Evolutionary conservation across 1,284 basidiomycete species (phyloP).

Genomic region (Boletus semigastroideus): DNA sequence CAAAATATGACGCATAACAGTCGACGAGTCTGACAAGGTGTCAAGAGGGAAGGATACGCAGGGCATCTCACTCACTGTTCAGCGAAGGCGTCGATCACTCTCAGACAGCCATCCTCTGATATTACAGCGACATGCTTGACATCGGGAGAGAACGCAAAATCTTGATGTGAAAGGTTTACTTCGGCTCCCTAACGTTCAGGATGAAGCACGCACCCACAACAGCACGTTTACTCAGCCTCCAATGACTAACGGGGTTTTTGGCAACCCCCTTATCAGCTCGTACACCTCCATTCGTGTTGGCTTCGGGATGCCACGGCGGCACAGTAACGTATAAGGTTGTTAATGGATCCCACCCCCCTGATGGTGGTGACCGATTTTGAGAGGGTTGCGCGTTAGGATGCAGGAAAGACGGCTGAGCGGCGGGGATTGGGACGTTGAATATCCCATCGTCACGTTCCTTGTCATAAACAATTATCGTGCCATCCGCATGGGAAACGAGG

Average conservation of each 20-base stretch:
- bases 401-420: constrained; percentile 17
- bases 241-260: constrained; percentile 87
- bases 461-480: constrained; percentile 85
- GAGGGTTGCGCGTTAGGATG: constrained; percentile 11
- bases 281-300: constrained; percentile 33
- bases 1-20: constrained; percentile 91
- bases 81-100: constrained; percentile 82
- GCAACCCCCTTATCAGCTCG: constrained; percentile 62
- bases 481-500: constrained; percentile 89
- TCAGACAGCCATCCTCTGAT: constrained; percentile 85
- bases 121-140: constrained; percentile 83
- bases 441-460: constrained; percentile 85
- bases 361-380: constrained; percentile 11
- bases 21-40: constrained; percentile 66
- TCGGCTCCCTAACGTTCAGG: not conserved
- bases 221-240: constrained; percentile 68
- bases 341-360: constrained; percentile 65
- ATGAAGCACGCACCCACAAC: constrained; percentile 64
- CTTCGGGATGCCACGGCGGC: constrained; percentile 77
- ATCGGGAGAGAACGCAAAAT: constrained; percentile 89
- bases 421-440: constrained; percentile 62
- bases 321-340: constrained; percentile 79
- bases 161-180: constrained; percentile 39
- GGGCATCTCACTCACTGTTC: constrained; percentile 64
- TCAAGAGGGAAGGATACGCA: constrained; percentile 1